Evolutionary conservation across 139 green algal genomes (phyloP).

Genomic region (Diplosphaera chodatii): DNA sequence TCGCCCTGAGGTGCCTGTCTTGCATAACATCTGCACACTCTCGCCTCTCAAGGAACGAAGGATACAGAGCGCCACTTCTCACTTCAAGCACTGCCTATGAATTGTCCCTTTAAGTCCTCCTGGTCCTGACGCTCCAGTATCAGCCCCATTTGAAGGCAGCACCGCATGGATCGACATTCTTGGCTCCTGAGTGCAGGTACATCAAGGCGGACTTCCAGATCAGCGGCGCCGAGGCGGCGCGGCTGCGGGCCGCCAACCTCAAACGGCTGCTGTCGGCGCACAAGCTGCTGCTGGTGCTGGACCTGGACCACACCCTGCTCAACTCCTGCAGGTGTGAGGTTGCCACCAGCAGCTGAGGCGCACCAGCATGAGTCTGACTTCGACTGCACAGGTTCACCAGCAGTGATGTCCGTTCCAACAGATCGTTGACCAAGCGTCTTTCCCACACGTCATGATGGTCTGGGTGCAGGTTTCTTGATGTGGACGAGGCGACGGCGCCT

Average conservation of each 20-base stretch:
- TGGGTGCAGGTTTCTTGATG: slow-evolving; percentile 1
- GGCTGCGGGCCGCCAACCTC: slow-evolving; percentile 18
- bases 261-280: slow-evolving; percentile 4
- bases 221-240: slow-evolving; percentile 33
- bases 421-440: too few relatives aligned
- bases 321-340: slow-evolving; percentile 49
- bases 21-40: neutral
- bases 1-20: slow-evolving; percentile 20
- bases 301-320: slow-evolving; percentile 95
- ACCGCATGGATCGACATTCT: too few relatives aligned
- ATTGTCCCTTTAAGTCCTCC: too few relatives aligned
- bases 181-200: slow-evolving; percentile 14
- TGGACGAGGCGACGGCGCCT: slow-evolving; percentile 8
- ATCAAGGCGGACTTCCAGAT: slow-evolving; percentile 37
- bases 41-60: neutral
- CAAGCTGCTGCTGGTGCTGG: slow-evolving; percentile 73
- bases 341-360: too few relatives aligned
- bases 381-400: too few relatives aligned
- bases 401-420: too few relatives aligned
- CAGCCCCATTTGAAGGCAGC: too few relatives aligned
- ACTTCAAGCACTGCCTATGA: too few relatives aligned
- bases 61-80: too few relatives aligned
- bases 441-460: too few relatives aligned
- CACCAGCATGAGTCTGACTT: too few relatives aligned
- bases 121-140: too few relatives aligned